Conservation (phyloP, 768 basidiomycete genomes). For the Kwoniella dendrophila region DNA sequence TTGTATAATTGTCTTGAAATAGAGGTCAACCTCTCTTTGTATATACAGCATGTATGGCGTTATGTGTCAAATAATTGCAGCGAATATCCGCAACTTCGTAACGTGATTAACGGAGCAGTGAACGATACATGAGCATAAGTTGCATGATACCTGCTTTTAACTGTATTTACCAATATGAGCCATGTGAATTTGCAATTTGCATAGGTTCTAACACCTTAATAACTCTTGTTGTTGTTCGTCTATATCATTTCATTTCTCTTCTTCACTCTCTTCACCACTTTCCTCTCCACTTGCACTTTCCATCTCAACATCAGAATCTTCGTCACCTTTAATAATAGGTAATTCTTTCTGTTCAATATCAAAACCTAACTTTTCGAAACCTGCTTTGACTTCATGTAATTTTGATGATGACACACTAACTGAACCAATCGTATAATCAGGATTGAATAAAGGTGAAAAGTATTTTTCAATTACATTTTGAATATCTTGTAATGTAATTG, state of each 20-base stretch:
- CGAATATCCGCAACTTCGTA: too few species aligned
- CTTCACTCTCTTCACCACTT: constrained; percentile 11
- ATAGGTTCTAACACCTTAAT: not conserved
- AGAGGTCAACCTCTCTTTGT: too few species aligned
- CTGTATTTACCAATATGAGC: too few species aligned
- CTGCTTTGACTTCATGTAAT: constrained; percentile 68
- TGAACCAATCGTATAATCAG: constrained; percentile 73
- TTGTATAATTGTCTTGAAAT: too few species aligned
- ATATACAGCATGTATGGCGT: not conserved
- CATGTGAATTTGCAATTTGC: too few species aligned
- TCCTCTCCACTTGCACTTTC: constrained; percentile 13
- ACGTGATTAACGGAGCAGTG: too few species aligned
- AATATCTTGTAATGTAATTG: constrained; percentile 78
- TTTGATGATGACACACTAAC: constrained; percentile 83
- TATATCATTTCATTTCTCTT: constrained; percentile 4
- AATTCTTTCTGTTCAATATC: constrained; percentile 72
- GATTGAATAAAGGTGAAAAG: constrained; percentile 80
- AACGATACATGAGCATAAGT: too few species aligned
- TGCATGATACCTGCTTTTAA: too few species aligned
- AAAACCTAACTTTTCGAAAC: constrained; percentile 71
- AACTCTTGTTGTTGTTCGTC: not conserved
- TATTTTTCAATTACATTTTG: constrained; percentile 68
- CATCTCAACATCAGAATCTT: constrained; percentile 29
- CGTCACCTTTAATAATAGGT: constrained; percentile 60
- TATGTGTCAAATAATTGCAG: too few species aligned